Evolutionary conservation across 2,329 filamentous ascomycete species (phyloP).

Genomic region (Rachicladosporium sp.): DNA sequence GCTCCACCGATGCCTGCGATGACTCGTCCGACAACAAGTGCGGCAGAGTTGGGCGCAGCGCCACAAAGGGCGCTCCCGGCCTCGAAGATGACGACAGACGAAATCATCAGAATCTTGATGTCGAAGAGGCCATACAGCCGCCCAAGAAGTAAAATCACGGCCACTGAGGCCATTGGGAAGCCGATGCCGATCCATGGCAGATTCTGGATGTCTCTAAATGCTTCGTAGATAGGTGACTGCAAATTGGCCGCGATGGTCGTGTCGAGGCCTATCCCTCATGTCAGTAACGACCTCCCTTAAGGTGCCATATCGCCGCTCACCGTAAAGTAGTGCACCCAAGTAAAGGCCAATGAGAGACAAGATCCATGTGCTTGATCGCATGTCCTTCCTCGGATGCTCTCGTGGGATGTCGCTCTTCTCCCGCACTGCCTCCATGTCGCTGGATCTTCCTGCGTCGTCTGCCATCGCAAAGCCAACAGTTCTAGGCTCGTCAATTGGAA

Average conservation of each 20-base stretch:
- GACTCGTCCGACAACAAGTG: constrained; percentile 40
- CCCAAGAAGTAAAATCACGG: constrained; percentile 7
- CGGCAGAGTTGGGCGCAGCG: constrained; percentile 36
- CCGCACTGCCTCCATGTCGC: no score
- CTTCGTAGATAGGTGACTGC: constrained; percentile 4
- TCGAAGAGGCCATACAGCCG: constrained; percentile 18
- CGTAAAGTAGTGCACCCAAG: neutral
- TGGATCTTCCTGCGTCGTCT: no score
- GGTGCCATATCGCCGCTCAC: neutral
- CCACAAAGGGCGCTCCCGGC: constrained; percentile 41
- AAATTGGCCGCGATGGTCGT: constrained; percentile 4
- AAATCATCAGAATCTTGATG: constrained; percentile 18
- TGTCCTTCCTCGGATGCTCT: no score
- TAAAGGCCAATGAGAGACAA: neutral
- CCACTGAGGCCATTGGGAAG: constrained; percentile 17
- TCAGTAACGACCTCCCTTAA: neutral
- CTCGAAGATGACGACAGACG: constrained; percentile 34
- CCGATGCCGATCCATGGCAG: constrained; percentile 21
- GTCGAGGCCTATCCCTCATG: constrained; percentile 1
- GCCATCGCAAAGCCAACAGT: no score
- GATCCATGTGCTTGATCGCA: neutral
- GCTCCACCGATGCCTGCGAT: constrained; percentile 39
- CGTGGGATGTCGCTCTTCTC: no score
- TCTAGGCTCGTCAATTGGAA: no score
- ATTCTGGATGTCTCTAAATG: constrained; percentile 18